These are phyloP conservation scores for Opeltia flavorubescens DNA, from an alignment of 495 filamentous ascomycete genomes.

Conservation along the genomic window DNA sequence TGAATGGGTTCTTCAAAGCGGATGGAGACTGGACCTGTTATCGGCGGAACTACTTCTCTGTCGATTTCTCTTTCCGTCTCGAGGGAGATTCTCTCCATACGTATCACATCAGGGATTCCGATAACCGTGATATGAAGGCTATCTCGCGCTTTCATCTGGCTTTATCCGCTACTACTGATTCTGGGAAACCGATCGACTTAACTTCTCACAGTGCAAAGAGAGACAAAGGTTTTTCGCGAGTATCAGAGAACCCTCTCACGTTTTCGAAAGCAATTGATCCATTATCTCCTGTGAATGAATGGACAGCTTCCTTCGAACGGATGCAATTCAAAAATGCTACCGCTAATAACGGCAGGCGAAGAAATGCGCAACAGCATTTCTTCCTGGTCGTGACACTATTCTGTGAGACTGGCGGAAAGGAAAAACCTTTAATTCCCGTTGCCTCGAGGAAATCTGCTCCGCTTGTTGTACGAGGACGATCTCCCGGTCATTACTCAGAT, in stretches of 20 bases:
- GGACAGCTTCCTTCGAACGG: conserved; percentile 64
- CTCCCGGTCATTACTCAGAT: conserved; percentile 84
- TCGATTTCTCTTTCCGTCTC: conserved; percentile 67
- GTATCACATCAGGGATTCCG: conserved; percentile 29
- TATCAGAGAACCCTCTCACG: neutral
- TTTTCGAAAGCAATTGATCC: neutral
- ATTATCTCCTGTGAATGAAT: conserved; percentile 14
- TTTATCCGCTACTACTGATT: conserved; percentile 64
- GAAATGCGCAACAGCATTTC: conserved; percentile 87
- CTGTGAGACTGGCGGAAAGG: conserved; percentile 48
- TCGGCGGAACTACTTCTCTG: conserved; percentile 84
- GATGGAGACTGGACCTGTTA: conserved; percentile 95
- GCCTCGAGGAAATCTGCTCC: conserved; percentile 64
- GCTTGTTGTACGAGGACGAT: conserved; percentile 88
- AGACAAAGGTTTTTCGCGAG: conserved; percentile 42
- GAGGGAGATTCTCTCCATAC: conserved; percentile 32
- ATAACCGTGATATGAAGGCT: conserved; percentile 39
- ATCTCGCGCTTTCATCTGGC: conserved; percentile 69
- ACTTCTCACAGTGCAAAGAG: conserved; percentile 91
- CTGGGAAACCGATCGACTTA: conserved; percentile 67
- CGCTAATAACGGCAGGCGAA: conserved; percentile 86
- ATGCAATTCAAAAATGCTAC: conserved; percentile 96
- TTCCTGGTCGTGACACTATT: conserved; percentile 81
- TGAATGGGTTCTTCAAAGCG: conserved; percentile 80
- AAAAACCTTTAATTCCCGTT: conserved; percentile 53